phyloP scores from a whole-genome alignment of 73 alveolate genomes.

The Blepharisma japonicum region DNA sequence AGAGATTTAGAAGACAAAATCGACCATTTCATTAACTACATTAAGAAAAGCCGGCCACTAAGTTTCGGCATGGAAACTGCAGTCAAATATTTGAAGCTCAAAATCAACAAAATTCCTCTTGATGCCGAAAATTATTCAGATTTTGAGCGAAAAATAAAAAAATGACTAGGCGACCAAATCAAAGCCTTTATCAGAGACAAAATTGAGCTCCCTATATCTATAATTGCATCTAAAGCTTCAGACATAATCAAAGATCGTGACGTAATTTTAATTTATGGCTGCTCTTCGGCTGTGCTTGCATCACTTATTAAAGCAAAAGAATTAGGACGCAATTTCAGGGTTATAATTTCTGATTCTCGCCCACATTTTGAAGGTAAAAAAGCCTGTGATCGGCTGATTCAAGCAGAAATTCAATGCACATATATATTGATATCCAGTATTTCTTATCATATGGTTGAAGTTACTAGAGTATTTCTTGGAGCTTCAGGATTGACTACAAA shows the following conservation, averaged over 20 bases:
- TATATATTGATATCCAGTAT: slow-evolving; percentile 58
- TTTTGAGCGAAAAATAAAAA: background rate
- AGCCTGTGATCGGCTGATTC: background rate
- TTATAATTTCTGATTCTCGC: slow-evolving; percentile 19
- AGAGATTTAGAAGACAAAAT: slow-evolving; percentile 25
- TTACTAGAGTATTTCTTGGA: slow-evolving; percentile 56
- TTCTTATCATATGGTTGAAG: slow-evolving; percentile 49
- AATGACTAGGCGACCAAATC: background rate
- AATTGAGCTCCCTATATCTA: slow-evolving; percentile 1
- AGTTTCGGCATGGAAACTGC: slow-evolving; percentile 28
- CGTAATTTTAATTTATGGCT: slow-evolving; percentile 22
- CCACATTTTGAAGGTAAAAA: slow-evolving; percentile 25
- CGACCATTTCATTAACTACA: background rate
- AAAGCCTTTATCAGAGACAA: slow-evolving; percentile 1
- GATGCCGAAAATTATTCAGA: background rate
- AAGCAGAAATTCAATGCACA: slow-evolving; percentile 28
- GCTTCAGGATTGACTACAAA: slow-evolving; percentile 52
- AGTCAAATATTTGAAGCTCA: background rate
- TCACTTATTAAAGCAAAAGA: slow-evolving; percentile 8
- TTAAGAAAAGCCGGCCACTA: background rate
- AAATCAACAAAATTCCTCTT: background rate
- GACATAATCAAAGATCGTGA: slow-evolving; percentile 12
- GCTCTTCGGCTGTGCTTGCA: background rate
- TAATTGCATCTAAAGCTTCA: slow-evolving; percentile 3
- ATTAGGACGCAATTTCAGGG: background rate